Evolutionary conservation across 257 asterid species (phyloP).

Genomic region (Penstemon eatonii): DNA sequence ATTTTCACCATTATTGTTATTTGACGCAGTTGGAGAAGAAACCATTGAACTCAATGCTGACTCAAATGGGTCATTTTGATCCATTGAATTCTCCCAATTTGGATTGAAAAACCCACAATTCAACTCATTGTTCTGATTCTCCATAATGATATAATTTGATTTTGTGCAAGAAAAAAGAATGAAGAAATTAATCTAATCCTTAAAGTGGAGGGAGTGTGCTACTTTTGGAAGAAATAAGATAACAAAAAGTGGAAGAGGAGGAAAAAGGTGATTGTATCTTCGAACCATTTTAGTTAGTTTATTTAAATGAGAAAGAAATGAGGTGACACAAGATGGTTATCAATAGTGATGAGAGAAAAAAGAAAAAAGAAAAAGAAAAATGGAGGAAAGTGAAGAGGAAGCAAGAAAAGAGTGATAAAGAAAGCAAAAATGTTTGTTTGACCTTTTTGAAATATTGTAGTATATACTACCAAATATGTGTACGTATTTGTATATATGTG

Average conservation of each 20-base stretch:
- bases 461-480: not conserved
- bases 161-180: constrained; percentile 14
- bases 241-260: constrained; percentile 24
- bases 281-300: constrained; percentile 9
- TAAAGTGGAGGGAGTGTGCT: constrained; percentile 18
- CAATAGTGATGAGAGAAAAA: not conserved
- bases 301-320: constrained; percentile 11
- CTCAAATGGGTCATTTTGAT: constrained; percentile 65
- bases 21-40: constrained; percentile 68
- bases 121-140: constrained; percentile 28
- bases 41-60: constrained; percentile 94
- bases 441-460: constrained; percentile 33
- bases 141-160: constrained; percentile 33
- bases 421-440: constrained; percentile 46
- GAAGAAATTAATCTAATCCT: constrained; percentile 4
- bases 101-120: constrained; percentile 42
- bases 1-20: constrained; percentile 39
- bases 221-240: constrained; percentile 30
- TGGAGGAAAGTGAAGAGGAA: constrained; percentile 54
- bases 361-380: constrained; percentile 7
- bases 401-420: constrained; percentile 37
- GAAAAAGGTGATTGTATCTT: constrained; percentile 15
- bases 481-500: not conserved
- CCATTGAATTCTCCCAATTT: constrained; percentile 61
- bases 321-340: constrained; percentile 15